Conservation (phyloP, 352 stramenopile species). For the Pythium phragmitis region DNA sequence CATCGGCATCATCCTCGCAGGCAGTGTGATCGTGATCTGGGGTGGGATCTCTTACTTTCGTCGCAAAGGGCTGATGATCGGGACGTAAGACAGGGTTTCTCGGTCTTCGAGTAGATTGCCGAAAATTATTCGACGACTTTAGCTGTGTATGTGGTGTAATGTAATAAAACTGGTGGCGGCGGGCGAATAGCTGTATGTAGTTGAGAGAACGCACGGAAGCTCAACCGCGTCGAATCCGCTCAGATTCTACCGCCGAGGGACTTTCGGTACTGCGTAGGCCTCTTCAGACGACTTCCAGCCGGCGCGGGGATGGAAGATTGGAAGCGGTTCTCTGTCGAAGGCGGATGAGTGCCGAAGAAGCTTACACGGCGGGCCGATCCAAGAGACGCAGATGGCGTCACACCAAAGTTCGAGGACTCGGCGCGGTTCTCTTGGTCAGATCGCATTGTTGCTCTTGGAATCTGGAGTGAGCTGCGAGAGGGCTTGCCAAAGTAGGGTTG, state of each 20-base stretch:
- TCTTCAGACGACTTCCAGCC: conserved; percentile 23
- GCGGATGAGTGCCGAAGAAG: conserved; percentile 16
- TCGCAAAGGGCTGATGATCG: conserved; percentile 28
- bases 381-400: neutral
- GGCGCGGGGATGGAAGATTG: conserved; percentile 14
- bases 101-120: neutral
- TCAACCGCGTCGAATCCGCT: neutral
- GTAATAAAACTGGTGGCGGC: neutral
- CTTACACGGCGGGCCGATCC: conserved; percentile 22
- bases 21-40: conserved; percentile 26
- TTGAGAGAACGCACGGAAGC: neutral
- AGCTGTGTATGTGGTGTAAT: neutral
- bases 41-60: conserved; percentile 31
- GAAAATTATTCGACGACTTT: neutral
- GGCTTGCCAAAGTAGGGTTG: conserved; percentile 14
- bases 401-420: conserved; percentile 18
- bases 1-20: conserved; percentile 27
- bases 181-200: neutral
- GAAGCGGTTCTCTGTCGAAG: conserved; percentile 9
- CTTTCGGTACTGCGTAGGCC: conserved; percentile 30
- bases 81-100: conserved; percentile 11
- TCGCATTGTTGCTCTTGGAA: conserved; percentile 3
- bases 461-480: conserved; percentile 6
- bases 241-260: conserved; percentile 27
- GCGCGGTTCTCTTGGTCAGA: conserved; percentile 25